Conservation (phyloP, 2,329 filamentous ascomycete genomes). For the Aspergillus terreus region DNA sequence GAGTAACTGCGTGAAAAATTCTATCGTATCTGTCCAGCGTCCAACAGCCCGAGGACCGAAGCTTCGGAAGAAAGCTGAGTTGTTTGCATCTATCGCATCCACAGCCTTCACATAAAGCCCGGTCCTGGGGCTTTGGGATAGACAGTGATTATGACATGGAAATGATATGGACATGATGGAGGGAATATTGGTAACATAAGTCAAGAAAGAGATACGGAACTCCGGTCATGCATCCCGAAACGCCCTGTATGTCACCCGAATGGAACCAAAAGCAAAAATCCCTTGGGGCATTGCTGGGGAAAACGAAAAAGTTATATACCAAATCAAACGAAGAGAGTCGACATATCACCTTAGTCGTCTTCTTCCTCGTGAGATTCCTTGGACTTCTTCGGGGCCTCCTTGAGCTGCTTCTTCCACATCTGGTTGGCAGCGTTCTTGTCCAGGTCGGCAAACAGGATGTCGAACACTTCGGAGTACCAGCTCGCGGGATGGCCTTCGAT, state of each 20-base stretch:
- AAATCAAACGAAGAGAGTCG: constrained; percentile 9
- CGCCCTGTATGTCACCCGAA: constrained; percentile 29
- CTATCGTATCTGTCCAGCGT: too few species aligned
- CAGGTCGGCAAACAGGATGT: constrained; percentile 80
- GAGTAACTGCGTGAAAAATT: too few species aligned
- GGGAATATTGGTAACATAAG: not conserved
- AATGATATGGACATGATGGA: not conserved
- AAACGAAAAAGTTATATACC: constrained; percentile 14
- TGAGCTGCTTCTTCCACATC: constrained; percentile 63
- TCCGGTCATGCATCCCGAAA: constrained; percentile 33
- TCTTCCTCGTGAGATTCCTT: constrained; percentile 24
- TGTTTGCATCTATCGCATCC: too few species aligned
- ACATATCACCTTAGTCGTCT: constrained; percentile 21
- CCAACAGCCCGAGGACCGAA: too few species aligned
- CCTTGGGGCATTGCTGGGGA: constrained; percentile 9
- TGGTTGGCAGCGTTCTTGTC: constrained; percentile 70
- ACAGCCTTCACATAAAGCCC: too few species aligned
- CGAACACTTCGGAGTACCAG: constrained; percentile 94
- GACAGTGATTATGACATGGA: too few species aligned
- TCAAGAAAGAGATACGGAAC: constrained; percentile 17
- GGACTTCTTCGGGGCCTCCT: constrained; percentile 51
- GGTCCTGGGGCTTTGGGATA: too few species aligned
- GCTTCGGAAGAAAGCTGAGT: too few species aligned
- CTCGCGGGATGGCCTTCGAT: constrained; percentile 85
- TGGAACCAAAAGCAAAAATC: constrained; percentile 21